Evolutionary conservation across 75 land plant species (phyloP).

Genomic region (Isoetes taiwanensis): DNA sequence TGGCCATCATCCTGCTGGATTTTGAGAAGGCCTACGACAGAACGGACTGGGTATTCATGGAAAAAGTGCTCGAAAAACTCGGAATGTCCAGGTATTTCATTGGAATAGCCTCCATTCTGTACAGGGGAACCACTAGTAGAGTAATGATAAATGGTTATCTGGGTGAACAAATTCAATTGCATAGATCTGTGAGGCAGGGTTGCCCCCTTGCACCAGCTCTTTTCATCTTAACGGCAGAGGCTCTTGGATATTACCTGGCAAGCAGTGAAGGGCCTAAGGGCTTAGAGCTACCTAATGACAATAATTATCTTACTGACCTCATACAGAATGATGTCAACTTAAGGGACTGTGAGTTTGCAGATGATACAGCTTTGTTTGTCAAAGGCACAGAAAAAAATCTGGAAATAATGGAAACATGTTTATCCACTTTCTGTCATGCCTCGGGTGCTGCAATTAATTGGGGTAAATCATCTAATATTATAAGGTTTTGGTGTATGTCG

Average conservation of each 20-base stretch:
- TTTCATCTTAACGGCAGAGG: background rate
- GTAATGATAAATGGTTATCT: background rate
- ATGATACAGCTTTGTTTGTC: background rate
- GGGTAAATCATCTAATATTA: background rate
- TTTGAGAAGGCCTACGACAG: constrained; percentile 10
- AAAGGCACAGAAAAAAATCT: background rate
- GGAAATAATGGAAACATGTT: background rate
- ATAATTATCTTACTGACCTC: background rate
- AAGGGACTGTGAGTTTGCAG: background rate
- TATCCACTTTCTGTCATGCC: background rate
- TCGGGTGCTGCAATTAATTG: background rate
- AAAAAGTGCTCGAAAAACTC: background rate
- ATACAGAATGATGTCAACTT: background rate
- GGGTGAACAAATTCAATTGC: background rate
- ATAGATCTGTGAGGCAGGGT: background rate
- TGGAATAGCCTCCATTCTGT: too few species aligned
- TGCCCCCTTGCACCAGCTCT: background rate
- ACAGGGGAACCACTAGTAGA: background rate
- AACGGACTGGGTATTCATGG: background rate
- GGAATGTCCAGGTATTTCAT: background rate
- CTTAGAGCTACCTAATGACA: background rate
- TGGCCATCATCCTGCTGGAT: background rate
- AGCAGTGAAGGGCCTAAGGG: background rate
- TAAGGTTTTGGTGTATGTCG: too few species aligned
- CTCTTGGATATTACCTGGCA: background rate